phyloP scores from a whole-genome alignment of 2,329 filamentous ascomycete genomes.

The Hypoxylon sp. region DNA sequence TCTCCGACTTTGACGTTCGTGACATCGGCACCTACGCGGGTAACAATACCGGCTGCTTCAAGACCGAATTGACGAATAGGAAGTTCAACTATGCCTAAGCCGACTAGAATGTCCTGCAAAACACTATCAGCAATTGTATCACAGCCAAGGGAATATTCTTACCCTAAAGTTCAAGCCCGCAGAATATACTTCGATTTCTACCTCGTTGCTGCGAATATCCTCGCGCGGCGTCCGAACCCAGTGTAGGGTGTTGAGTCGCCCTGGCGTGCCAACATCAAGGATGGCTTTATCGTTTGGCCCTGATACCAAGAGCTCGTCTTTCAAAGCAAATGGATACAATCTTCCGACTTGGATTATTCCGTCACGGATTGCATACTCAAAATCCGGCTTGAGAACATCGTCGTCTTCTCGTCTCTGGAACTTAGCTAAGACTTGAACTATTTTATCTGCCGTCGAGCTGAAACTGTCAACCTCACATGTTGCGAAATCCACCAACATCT shows the following conservation, averaged over 20 bases:
- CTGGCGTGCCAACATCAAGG: slow-evolving; percentile 38
- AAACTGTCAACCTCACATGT: slow-evolving; percentile 53
- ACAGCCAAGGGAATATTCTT: not conserved
- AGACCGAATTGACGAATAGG: slow-evolving; percentile 35
- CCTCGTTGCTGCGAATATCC: slow-evolving; percentile 25
- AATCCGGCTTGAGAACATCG: slow-evolving; percentile 48
- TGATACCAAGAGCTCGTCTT: slow-evolving; percentile 45
- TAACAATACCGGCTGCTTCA: slow-evolving; percentile 41
- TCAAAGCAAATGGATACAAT: slow-evolving; percentile 46
- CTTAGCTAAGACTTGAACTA: slow-evolving; percentile 40
- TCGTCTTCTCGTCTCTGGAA: slow-evolving; percentile 38
- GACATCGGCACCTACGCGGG: slow-evolving; percentile 44
- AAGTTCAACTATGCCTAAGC: slow-evolving; percentile 41
- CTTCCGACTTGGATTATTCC: slow-evolving; percentile 49
- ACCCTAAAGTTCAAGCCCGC: slow-evolving; percentile 44
- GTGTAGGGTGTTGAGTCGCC: slow-evolving; percentile 37
- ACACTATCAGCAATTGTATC: slow-evolving; percentile 6
- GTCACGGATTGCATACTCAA: slow-evolving; percentile 51
- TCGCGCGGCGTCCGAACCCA: slow-evolving; percentile 32
- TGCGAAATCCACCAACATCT: slow-evolving; percentile 50
- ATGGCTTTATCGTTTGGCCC: slow-evolving; percentile 34
- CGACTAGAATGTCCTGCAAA: slow-evolving; percentile 45
- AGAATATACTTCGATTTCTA: slow-evolving; percentile 40
- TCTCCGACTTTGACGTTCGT: slow-evolving; percentile 37
- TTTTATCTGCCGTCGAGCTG: slow-evolving; percentile 14